phyloP scores from a whole-genome alignment of 257 asterid species.

The Nicotiana paniculata region DNA sequence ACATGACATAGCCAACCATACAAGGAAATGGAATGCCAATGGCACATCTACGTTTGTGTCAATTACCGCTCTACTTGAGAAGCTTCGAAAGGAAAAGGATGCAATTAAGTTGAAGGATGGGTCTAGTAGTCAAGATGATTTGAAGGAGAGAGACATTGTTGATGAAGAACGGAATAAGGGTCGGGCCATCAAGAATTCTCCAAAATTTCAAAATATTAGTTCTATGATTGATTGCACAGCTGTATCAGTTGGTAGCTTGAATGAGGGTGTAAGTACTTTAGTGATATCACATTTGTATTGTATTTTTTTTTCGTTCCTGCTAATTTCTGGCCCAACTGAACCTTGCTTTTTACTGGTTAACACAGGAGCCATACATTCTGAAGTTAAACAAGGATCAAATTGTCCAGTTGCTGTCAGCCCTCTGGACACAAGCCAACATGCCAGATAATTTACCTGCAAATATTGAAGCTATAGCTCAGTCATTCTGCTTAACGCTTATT shows the following conservation, averaged over 20 bases:
- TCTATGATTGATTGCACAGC: conserved; percentile 58
- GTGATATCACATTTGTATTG: neutral
- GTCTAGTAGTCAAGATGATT: conserved; percentile 39
- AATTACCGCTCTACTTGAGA: conserved; percentile 78
- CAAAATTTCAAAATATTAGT: conserved; percentile 69
- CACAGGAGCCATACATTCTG: conserved; percentile 69
- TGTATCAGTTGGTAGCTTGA: conserved; percentile 47
- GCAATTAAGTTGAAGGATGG: conserved; percentile 39
- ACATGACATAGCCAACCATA: conserved; percentile 46
- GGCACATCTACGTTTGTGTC: conserved; percentile 76
- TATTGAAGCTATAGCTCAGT: conserved; percentile 88
- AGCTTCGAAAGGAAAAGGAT: conserved; percentile 74
- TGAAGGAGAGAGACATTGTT: conserved; percentile 32
- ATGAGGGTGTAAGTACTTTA: conserved; percentile 49
- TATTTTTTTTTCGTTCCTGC: neutral
- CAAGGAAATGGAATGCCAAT: conserved; percentile 59
- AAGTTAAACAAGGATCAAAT: conserved; percentile 84
- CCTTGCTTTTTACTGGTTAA: conserved; percentile 5
- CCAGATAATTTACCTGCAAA: conserved; percentile 80
- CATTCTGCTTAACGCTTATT: conserved; percentile 71
- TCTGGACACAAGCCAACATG: conserved; percentile 79
- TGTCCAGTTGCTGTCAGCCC: conserved; percentile 69
- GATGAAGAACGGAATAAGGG: conserved; percentile 73
- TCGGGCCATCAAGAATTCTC: conserved; percentile 58
- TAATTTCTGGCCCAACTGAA: neutral